phyloP scores from a whole-genome alignment of 257 asterid species.

The Fraxinus quadrangulata region DNA sequence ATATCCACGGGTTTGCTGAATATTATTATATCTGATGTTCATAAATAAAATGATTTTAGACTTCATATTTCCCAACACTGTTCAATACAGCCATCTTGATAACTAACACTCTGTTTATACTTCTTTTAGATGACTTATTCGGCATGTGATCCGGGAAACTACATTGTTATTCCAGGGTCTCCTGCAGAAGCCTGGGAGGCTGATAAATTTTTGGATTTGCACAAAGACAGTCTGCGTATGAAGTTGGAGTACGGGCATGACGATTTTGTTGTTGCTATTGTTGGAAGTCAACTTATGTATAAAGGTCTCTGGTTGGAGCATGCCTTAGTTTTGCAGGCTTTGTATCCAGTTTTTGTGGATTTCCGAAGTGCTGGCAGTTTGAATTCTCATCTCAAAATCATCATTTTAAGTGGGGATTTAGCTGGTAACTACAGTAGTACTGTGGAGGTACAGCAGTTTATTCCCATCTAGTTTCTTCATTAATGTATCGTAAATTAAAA shows the following conservation, averaged over 20 bases:
- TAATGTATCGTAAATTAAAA: neutral
- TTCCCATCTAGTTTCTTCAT: neutral
- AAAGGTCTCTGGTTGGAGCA: constrained; percentile 90
- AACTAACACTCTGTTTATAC: constrained; percentile 15
- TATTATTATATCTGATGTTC: neutral
- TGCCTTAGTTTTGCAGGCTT: constrained; percentile 77
- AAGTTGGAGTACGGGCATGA: constrained; percentile 41
- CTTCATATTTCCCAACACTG: neutral
- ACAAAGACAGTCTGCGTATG: constrained; percentile 34
- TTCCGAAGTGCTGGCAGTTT: constrained; percentile 32
- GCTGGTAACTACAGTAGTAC: constrained; percentile 63
- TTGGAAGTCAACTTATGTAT: constrained; percentile 74
- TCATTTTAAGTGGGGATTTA: constrained; percentile 59
- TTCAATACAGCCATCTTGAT: neutral
- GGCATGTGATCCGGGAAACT: constrained; percentile 78
- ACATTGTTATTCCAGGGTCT: constrained; percentile 86
- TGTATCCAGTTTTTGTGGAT: constrained; percentile 56
- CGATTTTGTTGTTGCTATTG: constrained; percentile 64
- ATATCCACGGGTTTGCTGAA: neutral
- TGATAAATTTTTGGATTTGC: constrained; percentile 36
- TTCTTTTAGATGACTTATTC: constrained; percentile 76
- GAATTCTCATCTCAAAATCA: constrained; percentile 65
- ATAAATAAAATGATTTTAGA: neutral
- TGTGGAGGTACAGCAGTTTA: constrained; percentile 57
- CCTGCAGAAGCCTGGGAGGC: constrained; percentile 74